Percentiles rank a stretch among this genome's conserved stretches.
Evolutionary conservation across 2,329 filamentous ascomycete genomes (phyloP).

Genomic region (Fusarium decemcellulare): DNA sequence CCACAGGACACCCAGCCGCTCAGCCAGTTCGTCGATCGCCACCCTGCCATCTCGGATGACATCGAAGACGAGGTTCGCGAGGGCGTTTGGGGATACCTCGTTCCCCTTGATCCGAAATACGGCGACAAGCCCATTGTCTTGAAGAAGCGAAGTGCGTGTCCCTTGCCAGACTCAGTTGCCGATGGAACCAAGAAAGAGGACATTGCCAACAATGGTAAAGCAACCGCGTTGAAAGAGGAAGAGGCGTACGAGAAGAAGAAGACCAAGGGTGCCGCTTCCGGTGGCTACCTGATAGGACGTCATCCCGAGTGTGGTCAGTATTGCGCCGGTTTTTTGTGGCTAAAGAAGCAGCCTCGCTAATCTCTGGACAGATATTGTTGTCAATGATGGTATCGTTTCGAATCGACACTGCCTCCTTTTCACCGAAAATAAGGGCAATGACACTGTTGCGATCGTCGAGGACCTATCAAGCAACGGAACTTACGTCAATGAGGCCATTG

Average conservation of each 20-base stretch:
- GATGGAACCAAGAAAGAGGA: conserved; percentile 54
- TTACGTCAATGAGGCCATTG: conserved; percentile 91
- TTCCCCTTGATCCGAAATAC: conserved; percentile 82
- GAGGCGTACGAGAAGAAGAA: conserved; percentile 75
- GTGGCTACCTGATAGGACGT: conserved; percentile 91
- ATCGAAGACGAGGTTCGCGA: conserved; percentile 87
- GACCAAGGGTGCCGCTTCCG: conserved; percentile 73
- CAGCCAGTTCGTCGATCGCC: conserved; percentile 81
- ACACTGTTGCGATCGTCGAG: conserved; percentile 83
- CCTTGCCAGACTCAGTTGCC: conserved; percentile 65
- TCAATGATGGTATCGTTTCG: conserved; percentile 85
- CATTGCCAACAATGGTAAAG: conserved; percentile 60
- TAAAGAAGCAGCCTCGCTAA: conserved; percentile 14
- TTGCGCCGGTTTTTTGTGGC: not conserved
- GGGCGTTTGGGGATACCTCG: conserved; percentile 95
- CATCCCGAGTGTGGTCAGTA: conserved; percentile 92
- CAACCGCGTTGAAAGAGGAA: conserved; percentile 67
- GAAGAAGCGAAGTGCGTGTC: conserved; percentile 80
- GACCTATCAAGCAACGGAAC: conserved; percentile 97
- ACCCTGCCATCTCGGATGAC: conserved; percentile 81
- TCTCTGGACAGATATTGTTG: conserved; percentile 70
- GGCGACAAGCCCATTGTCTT: conserved; percentile 78
- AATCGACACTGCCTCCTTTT: conserved; percentile 86
- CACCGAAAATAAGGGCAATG: conserved; percentile 69
- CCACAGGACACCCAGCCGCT: conserved; percentile 75